phyloP scores from a whole-genome alignment of 495 filamentous ascomycete species.

The Aspergillus cavernicola region DNA sequence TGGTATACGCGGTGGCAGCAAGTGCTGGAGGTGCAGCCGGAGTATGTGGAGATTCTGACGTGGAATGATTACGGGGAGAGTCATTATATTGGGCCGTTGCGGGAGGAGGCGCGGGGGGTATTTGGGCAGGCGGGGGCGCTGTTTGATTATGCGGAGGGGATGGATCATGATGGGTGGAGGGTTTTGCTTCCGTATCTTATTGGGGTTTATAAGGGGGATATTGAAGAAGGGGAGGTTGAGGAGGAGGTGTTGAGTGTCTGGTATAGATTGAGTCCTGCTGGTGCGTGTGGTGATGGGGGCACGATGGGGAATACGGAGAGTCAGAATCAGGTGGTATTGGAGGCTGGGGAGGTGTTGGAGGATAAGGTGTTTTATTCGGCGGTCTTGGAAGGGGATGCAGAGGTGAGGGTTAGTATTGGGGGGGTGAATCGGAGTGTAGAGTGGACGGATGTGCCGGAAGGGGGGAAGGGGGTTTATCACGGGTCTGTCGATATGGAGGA shows the following conservation, averaged over 20 bases:
- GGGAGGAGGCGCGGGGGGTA: slow-evolving; percentile 28
- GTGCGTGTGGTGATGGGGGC: slow-evolving; percentile 29
- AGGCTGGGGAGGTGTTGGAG: slow-evolving; percentile 18
- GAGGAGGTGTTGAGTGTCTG: slow-evolving; percentile 55
- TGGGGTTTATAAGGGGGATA: slow-evolving; percentile 51
- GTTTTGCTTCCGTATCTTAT: slow-evolving; percentile 60
- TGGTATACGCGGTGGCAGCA: slow-evolving; percentile 73
- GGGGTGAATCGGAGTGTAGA: slow-evolving; percentile 27
- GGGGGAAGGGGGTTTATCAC: slow-evolving; percentile 49
- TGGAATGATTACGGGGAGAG: slow-evolving; percentile 81
- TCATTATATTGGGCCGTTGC: slow-evolving; percentile 65
- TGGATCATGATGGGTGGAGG: slow-evolving; percentile 55
- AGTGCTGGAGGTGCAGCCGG: slow-evolving; percentile 55
- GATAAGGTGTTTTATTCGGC: slow-evolving; percentile 40
- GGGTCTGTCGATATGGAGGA: slow-evolving; percentile 46
- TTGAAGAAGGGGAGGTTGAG: slow-evolving; percentile 33
- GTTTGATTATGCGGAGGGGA: slow-evolving; percentile 46
- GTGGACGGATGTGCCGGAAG: slow-evolving; percentile 25
- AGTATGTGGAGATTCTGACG: slow-evolving; percentile 54
- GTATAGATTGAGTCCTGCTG: slow-evolving; percentile 54
- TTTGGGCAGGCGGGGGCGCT: slow-evolving; percentile 46
- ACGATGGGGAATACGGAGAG: slow-evolving; percentile 33
- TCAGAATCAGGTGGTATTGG: slow-evolving; percentile 10
- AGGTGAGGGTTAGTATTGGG: slow-evolving; percentile 52
- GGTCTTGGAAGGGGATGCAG: slow-evolving; percentile 23